A percentile compares a stretch with the other conserved stretches of the same genome.
Conservation (phyloP, 176 grass and related monocot species). For the Chrysopogon serrulatus region DNA sequence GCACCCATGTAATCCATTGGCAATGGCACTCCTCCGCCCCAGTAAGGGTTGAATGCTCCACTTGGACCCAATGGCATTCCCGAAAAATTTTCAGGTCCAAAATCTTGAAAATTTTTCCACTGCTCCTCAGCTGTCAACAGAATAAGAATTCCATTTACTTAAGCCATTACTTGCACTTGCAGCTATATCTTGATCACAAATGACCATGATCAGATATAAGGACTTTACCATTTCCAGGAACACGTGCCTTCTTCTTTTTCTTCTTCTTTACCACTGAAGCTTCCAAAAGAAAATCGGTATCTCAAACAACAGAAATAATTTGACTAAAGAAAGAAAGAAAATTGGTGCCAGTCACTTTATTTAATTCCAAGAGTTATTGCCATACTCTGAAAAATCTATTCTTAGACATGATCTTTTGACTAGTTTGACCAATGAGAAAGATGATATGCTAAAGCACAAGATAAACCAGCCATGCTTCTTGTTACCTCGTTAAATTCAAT, state of each 20-base stretch:
- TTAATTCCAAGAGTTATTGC: background rate
- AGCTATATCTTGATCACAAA: background rate
- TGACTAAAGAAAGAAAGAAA: background rate
- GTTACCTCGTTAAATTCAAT: background rate
- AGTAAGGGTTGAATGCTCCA: constrained; percentile 84
- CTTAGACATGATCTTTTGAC: constrained; percentile 15
- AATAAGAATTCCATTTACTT: constrained; percentile 20
- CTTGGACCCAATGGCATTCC: constrained; percentile 72
- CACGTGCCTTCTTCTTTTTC: constrained; percentile 81
- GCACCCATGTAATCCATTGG: constrained; percentile 83
- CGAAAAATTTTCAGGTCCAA: constrained; percentile 71
- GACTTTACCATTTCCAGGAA: constrained; percentile 53
- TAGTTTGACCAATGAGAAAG: constrained; percentile 25
- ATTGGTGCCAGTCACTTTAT: background rate
- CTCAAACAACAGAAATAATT: constrained; percentile 1
- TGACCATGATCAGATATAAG: background rate
- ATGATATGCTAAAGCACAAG: background rate
- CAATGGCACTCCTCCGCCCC: constrained; percentile 62
- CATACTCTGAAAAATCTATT: background rate
- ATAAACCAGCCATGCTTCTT: background rate
- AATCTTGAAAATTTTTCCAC: constrained; percentile 79
- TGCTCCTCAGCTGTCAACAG: constrained; percentile 55
- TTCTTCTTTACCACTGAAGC: constrained; percentile 73
- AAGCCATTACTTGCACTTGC: background rate
- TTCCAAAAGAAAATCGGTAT: constrained; percentile 17